A percentile compares a stretch with the other conserved stretches of the same genome.
These are phyloP conservation scores for Blastobotrys serpentis DNA, from an alignment of 1,139 yeast species.

Conservation along the genomic window DNA sequence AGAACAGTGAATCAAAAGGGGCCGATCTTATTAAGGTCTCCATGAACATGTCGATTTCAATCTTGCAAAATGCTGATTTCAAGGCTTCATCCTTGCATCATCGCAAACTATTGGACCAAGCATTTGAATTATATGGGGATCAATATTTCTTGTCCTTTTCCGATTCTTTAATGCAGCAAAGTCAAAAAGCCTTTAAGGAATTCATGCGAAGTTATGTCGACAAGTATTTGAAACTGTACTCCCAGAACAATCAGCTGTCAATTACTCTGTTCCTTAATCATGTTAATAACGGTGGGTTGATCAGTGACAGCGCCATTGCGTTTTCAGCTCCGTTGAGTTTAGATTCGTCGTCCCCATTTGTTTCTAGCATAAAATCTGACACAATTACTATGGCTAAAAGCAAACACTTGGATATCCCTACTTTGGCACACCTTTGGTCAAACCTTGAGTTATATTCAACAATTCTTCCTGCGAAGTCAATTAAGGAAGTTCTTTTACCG, in stretches of 20 bases:
- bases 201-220: slow-evolving; percentile 27
- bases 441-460: slow-evolving; percentile 20
- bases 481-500: slow-evolving; percentile 1
- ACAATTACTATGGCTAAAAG: slow-evolving; percentile 6
- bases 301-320: slow-evolving; percentile 9
- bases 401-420: neutral
- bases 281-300: slow-evolving; percentile 17
- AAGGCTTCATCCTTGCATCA: slow-evolving; percentile 26
- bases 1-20: neutral
- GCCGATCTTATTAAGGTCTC: slow-evolving; percentile 1
- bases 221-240: slow-evolving; percentile 21
- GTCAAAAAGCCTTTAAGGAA: slow-evolving; percentile 29
- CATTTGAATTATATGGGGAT: slow-evolving; percentile 15
- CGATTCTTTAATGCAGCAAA: slow-evolving; percentile 38
- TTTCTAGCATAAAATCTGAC: neutral
- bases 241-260: slow-evolving; percentile 19
- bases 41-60: slow-evolving; percentile 6
- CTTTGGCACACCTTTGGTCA: slow-evolving; percentile 23
- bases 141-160: slow-evolving; percentile 40
- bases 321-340: slow-evolving; percentile 14
- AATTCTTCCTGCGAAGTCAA: slow-evolving; percentile 11
- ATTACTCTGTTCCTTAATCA: slow-evolving; percentile 18
- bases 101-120: slow-evolving; percentile 19
- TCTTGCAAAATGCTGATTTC: slow-evolving; percentile 30
- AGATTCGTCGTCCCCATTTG: slow-evolving; percentile 9